Conservation (phyloP, 176 grass and related monocot species). For the Microstegium vimineum region DNA sequence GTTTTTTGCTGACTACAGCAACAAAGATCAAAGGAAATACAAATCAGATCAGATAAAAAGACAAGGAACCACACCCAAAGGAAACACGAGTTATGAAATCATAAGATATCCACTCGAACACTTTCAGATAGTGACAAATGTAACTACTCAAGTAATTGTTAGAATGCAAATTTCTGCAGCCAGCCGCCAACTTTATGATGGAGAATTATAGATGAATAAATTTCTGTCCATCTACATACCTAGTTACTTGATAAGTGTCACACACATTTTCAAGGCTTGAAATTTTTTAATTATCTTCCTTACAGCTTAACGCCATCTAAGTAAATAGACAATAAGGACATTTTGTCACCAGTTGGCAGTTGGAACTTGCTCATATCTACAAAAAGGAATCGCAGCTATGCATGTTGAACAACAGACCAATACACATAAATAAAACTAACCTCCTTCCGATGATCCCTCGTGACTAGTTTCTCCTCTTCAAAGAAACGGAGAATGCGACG, state of each 20-base stretch:
- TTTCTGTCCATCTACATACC: neutral
- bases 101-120: neutral
- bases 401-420: conserved; percentile 1
- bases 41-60: conserved; percentile 7
- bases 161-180: conserved; percentile 3
- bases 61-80: neutral
- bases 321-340: conserved; percentile 2
- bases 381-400: neutral
- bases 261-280: neutral
- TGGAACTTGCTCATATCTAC: neutral
- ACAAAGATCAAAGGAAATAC: conserved; percentile 16
- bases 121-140: neutral
- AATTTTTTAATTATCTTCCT: neutral
- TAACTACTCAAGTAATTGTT: neutral
- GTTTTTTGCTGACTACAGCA: conserved; percentile 74
- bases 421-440: conserved; percentile 36
- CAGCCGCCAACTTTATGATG: neutral
- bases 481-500: conserved; percentile 85
- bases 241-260: neutral
- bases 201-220: neutral
- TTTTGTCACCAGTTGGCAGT: neutral
- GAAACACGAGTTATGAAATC: neutral
- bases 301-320: neutral
- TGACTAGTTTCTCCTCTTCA: conserved; percentile 95
- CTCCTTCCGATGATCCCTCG: conserved; percentile 95